Percentiles rank a stretch among this genome's conserved stretches.
Evolutionary conservation across 2,329 filamentous ascomycete genomes (phyloP).

Genomic region (Alternaria atra): DNA sequence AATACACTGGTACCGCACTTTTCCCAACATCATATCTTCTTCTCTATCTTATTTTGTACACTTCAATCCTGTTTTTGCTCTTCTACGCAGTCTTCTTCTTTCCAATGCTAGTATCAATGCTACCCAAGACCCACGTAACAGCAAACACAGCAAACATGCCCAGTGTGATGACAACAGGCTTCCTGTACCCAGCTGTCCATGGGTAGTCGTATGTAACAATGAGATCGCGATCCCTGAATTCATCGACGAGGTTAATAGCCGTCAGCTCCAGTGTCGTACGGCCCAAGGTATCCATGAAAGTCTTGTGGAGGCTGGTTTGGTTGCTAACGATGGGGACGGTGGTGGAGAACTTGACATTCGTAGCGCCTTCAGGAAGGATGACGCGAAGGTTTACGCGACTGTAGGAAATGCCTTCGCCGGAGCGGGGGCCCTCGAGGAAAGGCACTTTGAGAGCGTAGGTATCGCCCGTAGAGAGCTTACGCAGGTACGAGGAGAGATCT

Average conservation of each 20-base stretch:
- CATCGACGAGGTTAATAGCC: slow-evolving; percentile 88
- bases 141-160: slow-evolving; percentile 79
- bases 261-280: slow-evolving; percentile 83
- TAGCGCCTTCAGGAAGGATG: slow-evolving; percentile 89
- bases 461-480: slow-evolving; percentile 68
- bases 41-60: slow-evolving; percentile 1
- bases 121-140: slow-evolving; percentile 76
- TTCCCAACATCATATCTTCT: slow-evolving; percentile 1
- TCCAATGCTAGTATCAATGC: slow-evolving; percentile 82
- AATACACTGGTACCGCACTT: background rate
- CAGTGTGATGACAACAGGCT: slow-evolving; percentile 82
- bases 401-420: slow-evolving; percentile 85
- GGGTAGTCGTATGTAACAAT: slow-evolving; percentile 90
- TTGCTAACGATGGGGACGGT: slow-evolving; percentile 74
- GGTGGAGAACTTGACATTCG: slow-evolving; percentile 81
- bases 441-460: slow-evolving; percentile 89
- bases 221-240: slow-evolving; percentile 82
- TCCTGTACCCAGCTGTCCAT: slow-evolving; percentile 76
- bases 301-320: slow-evolving; percentile 74
- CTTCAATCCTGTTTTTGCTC: background rate
- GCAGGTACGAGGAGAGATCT: slow-evolving; percentile 78
- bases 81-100: slow-evolving; percentile 57
- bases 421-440: slow-evolving; percentile 91
- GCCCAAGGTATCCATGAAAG: slow-evolving; percentile 92
- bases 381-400: slow-evolving; percentile 81